phyloP scores from a whole-genome alignment of 2,329 filamentous ascomycete genomes.

The Cladosporium sp. region DNA sequence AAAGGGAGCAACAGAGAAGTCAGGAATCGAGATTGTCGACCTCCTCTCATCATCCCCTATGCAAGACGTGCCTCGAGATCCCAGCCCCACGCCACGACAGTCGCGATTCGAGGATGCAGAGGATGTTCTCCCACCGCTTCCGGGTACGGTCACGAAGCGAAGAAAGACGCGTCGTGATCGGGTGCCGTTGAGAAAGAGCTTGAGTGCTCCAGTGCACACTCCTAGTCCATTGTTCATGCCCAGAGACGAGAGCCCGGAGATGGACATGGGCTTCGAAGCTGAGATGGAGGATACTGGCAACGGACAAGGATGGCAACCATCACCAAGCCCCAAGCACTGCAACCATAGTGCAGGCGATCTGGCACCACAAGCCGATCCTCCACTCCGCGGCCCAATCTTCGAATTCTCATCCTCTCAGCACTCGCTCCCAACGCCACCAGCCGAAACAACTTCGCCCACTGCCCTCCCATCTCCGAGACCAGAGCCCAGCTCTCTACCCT shows the following conservation, averaged over 20 bases:
- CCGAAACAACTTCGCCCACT: not conserved
- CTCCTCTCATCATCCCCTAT: slow-evolving; percentile 34
- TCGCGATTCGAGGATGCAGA: not conserved
- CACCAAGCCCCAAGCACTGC: slow-evolving; percentile 18
- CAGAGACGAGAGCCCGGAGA: not conserved
- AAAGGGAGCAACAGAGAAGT: not conserved
- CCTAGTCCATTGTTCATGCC: slow-evolving; percentile 12
- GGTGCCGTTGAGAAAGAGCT: slow-evolving; percentile 30
- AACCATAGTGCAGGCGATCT: slow-evolving; percentile 1
- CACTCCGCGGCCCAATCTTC: not conserved
- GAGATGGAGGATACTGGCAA: slow-evolving; percentile 18
- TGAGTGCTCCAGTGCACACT: slow-evolving; percentile 30
- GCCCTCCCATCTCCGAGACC: not conserved
- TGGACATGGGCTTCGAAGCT: slow-evolving; percentile 14
- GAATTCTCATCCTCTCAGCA: not conserved
- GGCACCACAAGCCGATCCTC: not conserved
- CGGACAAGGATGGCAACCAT: slow-evolving; percentile 5
- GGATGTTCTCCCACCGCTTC: slow-evolving; percentile 25
- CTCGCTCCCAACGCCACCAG: slow-evolving; percentile 6
- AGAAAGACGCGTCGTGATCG: slow-evolving; percentile 24
- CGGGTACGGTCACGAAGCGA: slow-evolving; percentile 36
- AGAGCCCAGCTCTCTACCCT: not conserved
- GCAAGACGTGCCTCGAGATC: slow-evolving; percentile 6
- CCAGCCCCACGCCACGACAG: slow-evolving; percentile 11
- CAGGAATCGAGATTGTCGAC: slow-evolving; percentile 27